Percentiles rank a stretch among this genome's conserved stretches.
phyloP scores from a whole-genome alignment of 1,284 basidiomycete genomes.

The Irpex sp. region DNA sequence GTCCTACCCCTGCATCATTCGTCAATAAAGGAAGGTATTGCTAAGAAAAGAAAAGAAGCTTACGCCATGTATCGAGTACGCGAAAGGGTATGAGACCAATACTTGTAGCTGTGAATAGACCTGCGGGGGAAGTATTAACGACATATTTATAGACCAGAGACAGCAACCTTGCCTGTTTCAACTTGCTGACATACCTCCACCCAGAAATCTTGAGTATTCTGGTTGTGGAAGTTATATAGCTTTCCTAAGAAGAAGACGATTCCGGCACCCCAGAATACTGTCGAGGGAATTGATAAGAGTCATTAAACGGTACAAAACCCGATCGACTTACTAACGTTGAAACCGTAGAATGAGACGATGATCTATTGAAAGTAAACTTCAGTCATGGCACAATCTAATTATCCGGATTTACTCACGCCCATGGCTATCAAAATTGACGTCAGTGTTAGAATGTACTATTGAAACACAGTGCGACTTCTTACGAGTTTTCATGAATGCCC shows the following conservation, averaged over 20 bases:
- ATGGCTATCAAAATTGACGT: conserved; percentile 36
- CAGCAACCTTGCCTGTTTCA: conserved; percentile 52
- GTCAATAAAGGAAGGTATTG: neutral
- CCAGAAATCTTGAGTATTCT: conserved; percentile 65
- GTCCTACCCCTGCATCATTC: conserved; percentile 49
- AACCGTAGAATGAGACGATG: conserved; percentile 77
- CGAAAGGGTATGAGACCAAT: conserved; percentile 74
- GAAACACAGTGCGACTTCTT: conserved; percentile 19
- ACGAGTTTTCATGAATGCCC: conserved; percentile 86
- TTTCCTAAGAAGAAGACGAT: conserved; percentile 75
- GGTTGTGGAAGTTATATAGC: conserved; percentile 67
- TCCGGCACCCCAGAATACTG: conserved; percentile 75
- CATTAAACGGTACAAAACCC: too few species aligned
- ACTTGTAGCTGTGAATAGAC: conserved; percentile 79
- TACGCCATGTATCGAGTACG: conserved; percentile 75
- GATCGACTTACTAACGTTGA: conserved; percentile 54
- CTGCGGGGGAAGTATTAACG: conserved; percentile 28
- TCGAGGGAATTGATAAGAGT: too few species aligned
- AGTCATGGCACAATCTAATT: conserved; percentile 2
- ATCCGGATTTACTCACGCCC: conserved; percentile 40
- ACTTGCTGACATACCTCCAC: conserved; percentile 79
- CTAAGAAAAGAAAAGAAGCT: conserved; percentile 21
- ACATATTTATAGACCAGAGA: neutral
- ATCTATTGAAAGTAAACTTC: conserved; percentile 37
- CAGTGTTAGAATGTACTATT: neutral